Evolutionary conservation across 495 filamentous ascomycete genomes (phyloP).

Genomic region (Neurospora africana): DNA sequence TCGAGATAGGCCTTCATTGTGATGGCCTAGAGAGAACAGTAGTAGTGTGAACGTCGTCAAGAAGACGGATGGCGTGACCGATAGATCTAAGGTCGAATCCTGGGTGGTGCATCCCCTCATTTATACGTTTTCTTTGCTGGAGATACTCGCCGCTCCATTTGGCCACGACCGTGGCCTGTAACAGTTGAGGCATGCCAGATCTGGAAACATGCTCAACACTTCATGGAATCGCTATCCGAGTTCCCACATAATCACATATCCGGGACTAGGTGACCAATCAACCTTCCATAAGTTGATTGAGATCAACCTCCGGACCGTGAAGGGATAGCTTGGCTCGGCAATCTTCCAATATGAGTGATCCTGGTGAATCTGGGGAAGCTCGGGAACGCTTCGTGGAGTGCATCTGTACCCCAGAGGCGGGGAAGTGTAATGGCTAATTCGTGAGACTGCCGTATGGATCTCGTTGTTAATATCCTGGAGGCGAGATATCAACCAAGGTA

Average conservation of each 20-base stretch:
- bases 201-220: conserved; percentile 3
- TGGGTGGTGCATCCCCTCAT: not conserved
- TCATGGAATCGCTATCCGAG: conserved; percentile 13
- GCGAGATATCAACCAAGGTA: not conserved
- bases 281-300: not conserved
- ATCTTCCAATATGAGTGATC: not conserved
- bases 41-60: not conserved
- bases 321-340: not conserved
- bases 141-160: not conserved
- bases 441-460: not conserved
- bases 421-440: not conserved
- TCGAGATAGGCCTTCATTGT: conserved; percentile 21
- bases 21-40: not conserved
- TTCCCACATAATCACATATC: conserved; percentile 12
- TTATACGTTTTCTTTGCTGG: not conserved
- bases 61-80: not conserved
- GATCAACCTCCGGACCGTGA: not conserved
- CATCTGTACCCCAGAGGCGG: not conserved
- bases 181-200: conserved; percentile 1
- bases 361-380: not conserved
- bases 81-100: not conserved
- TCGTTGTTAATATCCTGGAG: not conserved
- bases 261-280: not conserved
- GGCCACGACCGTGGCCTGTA: not conserved
- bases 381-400: not conserved